Base-by-base conservation (phyloP, 371 early-diverging fungal genomes). In the Nematocida homosporus region DNA sequence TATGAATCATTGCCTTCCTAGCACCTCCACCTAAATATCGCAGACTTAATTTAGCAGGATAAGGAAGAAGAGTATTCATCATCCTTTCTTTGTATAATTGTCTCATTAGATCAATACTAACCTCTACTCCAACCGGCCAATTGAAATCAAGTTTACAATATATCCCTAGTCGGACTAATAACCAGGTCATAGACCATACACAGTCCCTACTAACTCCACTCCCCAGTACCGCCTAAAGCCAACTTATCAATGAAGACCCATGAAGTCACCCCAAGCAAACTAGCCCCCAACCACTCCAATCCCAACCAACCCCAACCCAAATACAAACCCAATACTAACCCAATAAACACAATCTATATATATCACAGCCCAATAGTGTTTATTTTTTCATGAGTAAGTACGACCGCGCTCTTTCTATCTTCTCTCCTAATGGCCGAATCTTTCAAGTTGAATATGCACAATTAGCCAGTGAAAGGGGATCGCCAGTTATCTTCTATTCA, bases 371-470 rank as follows among this genome's bases (percentile, higher is more conserved):
- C n/a, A n/a, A n/a, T n/a, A n/a, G 2, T 72, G n/a, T 72, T 50
- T 72, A 50, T 60, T 57, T 72, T 61, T 48, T n/a, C 10, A 77
- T 77, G 77, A 37, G 32, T 27, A 69, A 51, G 34, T 85, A 81
- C 78, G 83, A 84, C 53, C 66, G 75, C 63, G 93, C 94, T 56
- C 87, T 95, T 76, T 96, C 97, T 53, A 91, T 97, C 72, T 99
- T 99, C 84, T 95, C 95, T 37, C 97, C 99, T 50, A 97, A 99
- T 84, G 99, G 99, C 59, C 94, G 96, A 84, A 86, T 99, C 67
- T 94, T 96, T 85, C 99, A 97, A 88, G 98, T 99, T 66, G 98
- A 99, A 86, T 97, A 97, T 85, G 99, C 99, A 54, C 90, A 94
- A 72, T 94, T 97, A 81, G 97, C 98, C 41, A 93, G 94, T 56